A percentile compares a stretch with the other conserved stretches of the same genome.
Conservation (phyloP, 805 yeast genomes). For the Cyberlindnera misumaiensis region DNA sequence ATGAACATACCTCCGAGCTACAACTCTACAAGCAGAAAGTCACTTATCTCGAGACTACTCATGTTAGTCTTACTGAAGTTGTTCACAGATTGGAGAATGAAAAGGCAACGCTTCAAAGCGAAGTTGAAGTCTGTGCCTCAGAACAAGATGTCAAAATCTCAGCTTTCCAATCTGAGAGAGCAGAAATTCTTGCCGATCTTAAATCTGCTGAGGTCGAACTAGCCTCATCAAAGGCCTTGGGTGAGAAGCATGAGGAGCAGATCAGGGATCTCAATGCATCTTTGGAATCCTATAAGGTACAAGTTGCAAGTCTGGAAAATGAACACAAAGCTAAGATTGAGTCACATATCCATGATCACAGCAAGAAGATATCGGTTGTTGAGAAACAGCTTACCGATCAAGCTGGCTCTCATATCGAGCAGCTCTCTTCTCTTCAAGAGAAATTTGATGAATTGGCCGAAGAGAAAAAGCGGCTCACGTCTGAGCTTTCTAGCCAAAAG, state of each 20-base stretch:
- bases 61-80: slow-evolving; percentile 5
- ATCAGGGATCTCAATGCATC: slow-evolving; percentile 8
- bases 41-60: slow-evolving; percentile 7
- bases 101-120: slow-evolving; percentile 3
- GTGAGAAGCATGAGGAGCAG: slow-evolving; percentile 6
- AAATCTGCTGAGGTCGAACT: slow-evolving; percentile 9
- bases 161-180: background rate
- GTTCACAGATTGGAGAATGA: slow-evolving; percentile 9
- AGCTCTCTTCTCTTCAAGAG: background rate
- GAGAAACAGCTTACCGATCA: background rate
- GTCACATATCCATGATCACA: background rate
- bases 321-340: slow-evolving; percentile 1
- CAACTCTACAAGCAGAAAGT: slow-evolving; percentile 9
- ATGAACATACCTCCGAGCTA: slow-evolving; percentile 11
- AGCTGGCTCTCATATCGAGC: background rate
- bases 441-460: background rate
- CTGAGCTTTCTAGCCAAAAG: background rate
- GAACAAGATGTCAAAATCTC: background rate
- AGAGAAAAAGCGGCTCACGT: slow-evolving; percentile 1
- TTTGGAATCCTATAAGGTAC: slow-evolving; percentile 4
- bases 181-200: slow-evolving; percentile 1
- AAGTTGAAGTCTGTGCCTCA: background rate
- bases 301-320: slow-evolving; percentile 2
- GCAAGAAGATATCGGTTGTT: background rate
- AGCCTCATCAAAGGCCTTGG: slow-evolving; percentile 3